phyloP scores from a whole-genome alignment of 2,329 filamentous ascomycete genomes.

The Ophiocordyceps robertsii region DNA sequence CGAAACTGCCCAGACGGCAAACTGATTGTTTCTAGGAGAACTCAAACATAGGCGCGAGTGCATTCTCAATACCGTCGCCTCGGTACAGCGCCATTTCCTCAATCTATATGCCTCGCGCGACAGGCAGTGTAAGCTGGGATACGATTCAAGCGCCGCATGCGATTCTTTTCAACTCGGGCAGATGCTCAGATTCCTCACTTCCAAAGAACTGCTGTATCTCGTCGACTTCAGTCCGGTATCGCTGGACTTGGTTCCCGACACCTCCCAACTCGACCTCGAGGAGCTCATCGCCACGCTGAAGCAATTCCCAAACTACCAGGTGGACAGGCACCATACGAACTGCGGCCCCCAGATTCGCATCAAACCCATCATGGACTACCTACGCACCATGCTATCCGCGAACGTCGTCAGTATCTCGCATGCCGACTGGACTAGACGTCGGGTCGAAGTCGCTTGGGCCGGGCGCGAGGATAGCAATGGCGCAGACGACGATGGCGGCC shows the following conservation, averaged over 20 bases:
- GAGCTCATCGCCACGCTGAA: constrained; percentile 45
- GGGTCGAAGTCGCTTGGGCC: constrained; percentile 27
- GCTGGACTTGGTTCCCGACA: constrained; percentile 28
- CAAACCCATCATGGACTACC: constrained; percentile 50
- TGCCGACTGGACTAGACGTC: constrained; percentile 31
- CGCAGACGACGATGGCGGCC: constrained; percentile 3
- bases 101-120: constrained; percentile 52
- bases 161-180: constrained; percentile 70
- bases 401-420: constrained; percentile 28
- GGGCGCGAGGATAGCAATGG: constrained; percentile 6
- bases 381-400: constrained; percentile 42
- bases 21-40: constrained; percentile 34
- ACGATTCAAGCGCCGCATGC: constrained; percentile 58
- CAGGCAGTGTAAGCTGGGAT: constrained; percentile 58
- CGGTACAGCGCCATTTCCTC: constrained; percentile 55
- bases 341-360: constrained; percentile 56
- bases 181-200: constrained; percentile 57
- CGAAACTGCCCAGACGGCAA: background rate
- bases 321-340: constrained; percentile 60
- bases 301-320: constrained; percentile 58
- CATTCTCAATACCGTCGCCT: constrained; percentile 56
- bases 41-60: constrained; percentile 51
- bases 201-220: constrained; percentile 46
- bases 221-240: constrained; percentile 39
- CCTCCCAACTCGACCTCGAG: constrained; percentile 47